Evolutionary conservation across 2,329 filamentous ascomycete species (phyloP).

Genomic region (Arthrinium puccinioides): DNA sequence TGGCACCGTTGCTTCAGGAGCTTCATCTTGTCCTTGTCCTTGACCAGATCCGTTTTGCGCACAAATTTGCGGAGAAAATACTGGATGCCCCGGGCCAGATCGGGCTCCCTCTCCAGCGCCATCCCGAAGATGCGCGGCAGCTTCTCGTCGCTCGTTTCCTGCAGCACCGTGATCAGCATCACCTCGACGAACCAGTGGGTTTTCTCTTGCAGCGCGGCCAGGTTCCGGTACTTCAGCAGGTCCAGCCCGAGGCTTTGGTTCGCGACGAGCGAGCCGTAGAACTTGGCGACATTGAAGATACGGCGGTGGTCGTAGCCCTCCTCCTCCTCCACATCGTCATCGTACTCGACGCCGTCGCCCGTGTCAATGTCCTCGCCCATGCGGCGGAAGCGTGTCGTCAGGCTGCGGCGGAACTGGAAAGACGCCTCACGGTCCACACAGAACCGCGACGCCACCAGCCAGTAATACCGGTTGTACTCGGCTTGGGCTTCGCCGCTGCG

Average conservation of each 20-base stretch:
- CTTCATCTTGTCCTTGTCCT: conserved; percentile 38
- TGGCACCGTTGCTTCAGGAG: conserved; percentile 40
- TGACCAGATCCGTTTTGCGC: conserved; percentile 48
- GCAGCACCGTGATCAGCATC: conserved; percentile 67
- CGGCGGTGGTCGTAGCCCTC: conserved; percentile 46
- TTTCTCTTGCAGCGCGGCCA: conserved; percentile 69
- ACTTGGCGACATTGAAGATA: conserved; percentile 44
- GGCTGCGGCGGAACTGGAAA: conserved; percentile 78
- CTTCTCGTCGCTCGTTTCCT: conserved; percentile 49
- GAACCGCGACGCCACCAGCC: conserved; percentile 71
- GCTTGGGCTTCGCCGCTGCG: conserved; percentile 81
- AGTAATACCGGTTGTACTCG: conserved; percentile 89
- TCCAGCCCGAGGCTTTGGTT: conserved; percentile 37
- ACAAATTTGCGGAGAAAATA: conserved; percentile 76
- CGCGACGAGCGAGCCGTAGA: conserved; percentile 45
- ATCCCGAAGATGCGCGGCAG: conserved; percentile 58
- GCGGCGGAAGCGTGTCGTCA: conserved; percentile 79
- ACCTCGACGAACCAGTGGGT: conserved; percentile 75
- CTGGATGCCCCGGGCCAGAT: conserved; percentile 66
- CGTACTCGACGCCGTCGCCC: conserved; percentile 52
- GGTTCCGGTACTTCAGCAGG: conserved; percentile 64
- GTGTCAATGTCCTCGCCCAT: conserved; percentile 67
- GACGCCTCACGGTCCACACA: conserved; percentile 68
- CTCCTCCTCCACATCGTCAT: conserved; percentile 48
- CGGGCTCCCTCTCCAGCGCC: conserved; percentile 45